Percentiles rank a stretch among this genome's conserved stretches.
Evolutionary conservation across 495 filamentous ascomycete genomes (phyloP).

Genomic region (Achaetomiella virescens): DNA sequence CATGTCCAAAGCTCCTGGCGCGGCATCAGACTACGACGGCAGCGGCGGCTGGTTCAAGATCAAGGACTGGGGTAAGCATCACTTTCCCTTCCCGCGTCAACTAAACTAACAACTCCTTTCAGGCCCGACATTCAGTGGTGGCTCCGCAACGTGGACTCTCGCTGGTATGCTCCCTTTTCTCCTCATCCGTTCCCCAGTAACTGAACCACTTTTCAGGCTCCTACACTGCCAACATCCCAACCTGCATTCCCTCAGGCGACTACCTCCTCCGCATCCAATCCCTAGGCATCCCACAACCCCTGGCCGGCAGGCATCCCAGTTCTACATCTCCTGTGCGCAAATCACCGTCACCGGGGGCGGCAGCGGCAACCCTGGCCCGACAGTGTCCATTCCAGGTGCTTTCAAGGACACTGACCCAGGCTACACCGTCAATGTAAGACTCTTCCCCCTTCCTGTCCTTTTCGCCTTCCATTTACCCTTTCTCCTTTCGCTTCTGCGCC

Average conservation of each 20-base stretch:
- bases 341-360: conserved; percentile 52
- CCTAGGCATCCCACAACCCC: conserved; percentile 55
- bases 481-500: not conserved
- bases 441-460: not conserved
- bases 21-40: conserved; percentile 42
- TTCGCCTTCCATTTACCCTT: not conserved
- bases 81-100: not conserved
- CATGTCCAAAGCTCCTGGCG: conserved; percentile 48
- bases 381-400: conserved; percentile 49
- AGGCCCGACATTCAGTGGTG: conserved; percentile 32
- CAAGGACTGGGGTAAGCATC: conserved; percentile 36
- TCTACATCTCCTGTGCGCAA: conserved; percentile 56
- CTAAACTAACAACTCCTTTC: not conserved
- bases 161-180: conserved; percentile 18
- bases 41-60: conserved; percentile 53
- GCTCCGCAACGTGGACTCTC: conserved; percentile 35
- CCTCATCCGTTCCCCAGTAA: not conserved
- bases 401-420: conserved; percentile 52
- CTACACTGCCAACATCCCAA: conserved; percentile 52
- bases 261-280: conserved; percentile 59
- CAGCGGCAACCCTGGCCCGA: conserved; percentile 37
- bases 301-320: conserved; percentile 45
- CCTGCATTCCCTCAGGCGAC: conserved; percentile 48
- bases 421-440: conserved; percentile 41
- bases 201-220: conserved; percentile 19